phyloP scores from a whole-genome alignment of 2,329 filamentous ascomycete genomes.

The Paraconiothyrium brasiliense region DNA sequence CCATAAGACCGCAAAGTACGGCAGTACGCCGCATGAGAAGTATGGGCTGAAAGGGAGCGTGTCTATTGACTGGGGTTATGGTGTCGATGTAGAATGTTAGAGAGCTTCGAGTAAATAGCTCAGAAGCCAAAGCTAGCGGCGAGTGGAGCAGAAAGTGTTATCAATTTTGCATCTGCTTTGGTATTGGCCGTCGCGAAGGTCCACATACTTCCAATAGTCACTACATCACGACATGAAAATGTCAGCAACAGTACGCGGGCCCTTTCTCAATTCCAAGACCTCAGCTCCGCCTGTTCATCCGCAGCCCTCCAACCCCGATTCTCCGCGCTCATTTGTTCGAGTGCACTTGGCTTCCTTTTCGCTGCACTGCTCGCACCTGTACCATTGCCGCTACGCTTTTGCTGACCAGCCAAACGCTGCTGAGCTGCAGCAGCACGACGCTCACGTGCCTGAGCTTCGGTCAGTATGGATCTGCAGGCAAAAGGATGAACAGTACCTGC shows the following conservation, averaged over 20 bases:
- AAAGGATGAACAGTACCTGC: slow-evolving; percentile 17
- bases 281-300: slow-evolving; percentile 38
- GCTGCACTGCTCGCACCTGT: slow-evolving; percentile 8
- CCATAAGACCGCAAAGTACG: not conserved
- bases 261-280: slow-evolving; percentile 35
- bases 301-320: slow-evolving; percentile 43
- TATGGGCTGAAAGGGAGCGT: slow-evolving; percentile 13
- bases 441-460: slow-evolving; percentile 37
- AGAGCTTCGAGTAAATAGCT: not conserved
- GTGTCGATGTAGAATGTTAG: slow-evolving; percentile 4
- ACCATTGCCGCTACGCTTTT: slow-evolving; percentile 18
- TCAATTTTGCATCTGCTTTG: not conserved
- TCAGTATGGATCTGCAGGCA: not conserved
- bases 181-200: not conserved
- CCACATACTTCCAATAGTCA: not conserved
- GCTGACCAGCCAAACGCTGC: slow-evolving; percentile 33
- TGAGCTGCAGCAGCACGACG: slow-evolving; percentile 42
- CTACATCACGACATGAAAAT: too few relatives aligned
- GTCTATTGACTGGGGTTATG: slow-evolving; percentile 3
- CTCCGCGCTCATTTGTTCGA: slow-evolving; percentile 42
- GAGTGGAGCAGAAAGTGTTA: not conserved
- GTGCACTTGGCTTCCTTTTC: slow-evolving; percentile 35
- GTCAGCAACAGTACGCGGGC: too few relatives aligned
- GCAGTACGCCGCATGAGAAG: slow-evolving; percentile 8
- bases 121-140: not conserved